Base-by-base conservation (phyloP, 75 land plant species). In the Cupressus sempervirens region DNA sequence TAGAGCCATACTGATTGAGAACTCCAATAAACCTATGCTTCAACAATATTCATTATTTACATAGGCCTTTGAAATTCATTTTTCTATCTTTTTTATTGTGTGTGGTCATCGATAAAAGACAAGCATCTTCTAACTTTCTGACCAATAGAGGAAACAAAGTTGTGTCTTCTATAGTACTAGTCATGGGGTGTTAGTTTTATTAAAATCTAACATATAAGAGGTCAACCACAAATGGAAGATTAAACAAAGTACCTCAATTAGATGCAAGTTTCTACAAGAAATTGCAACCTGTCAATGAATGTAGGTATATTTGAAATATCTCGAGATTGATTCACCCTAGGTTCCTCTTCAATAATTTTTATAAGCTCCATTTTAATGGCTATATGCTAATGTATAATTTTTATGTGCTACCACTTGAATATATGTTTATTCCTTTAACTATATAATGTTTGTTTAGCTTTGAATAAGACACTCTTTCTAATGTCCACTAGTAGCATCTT, bases 111-210 rank as follows among this genome's bases (percentile, higher is more conserved):
- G 14, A 84, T 65, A 77, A 76, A 86, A 43, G 86, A 79, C 26
- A 85, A 48, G 41, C 72, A 40, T 76, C 82, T 53, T 35, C 83
- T 46, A 34, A 84, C 80, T 86, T 84, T 85, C 84, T 83, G 72
- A 82, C 75, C 40, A 20, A 90, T 41, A n/a, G 89, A 85, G 94
- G 93, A 74, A 86, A 88, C 38, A 93, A 72, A 35, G 90, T 68
- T 79, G 89, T 89, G 16, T 94, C 94, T 83, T 88, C 87, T 29
- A 89, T 89, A 85, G 86, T 89, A 88, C 96, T 94, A 94, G 54
- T 82, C 81, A 79, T 79, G 81, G 29, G 72, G 43, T 65, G 30
- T 32, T 7, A 65, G 72, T n/a, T 58, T 58, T 34, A 83, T 53
- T 15, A 54, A 8, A 23, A 82, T 82, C 32, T 29, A 35, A 54